Percentiles rank a stretch among this genome's conserved stretches.
phyloP scores from a whole-genome alignment of 345 rosid species.

The Nasturtium officinale region DNA sequence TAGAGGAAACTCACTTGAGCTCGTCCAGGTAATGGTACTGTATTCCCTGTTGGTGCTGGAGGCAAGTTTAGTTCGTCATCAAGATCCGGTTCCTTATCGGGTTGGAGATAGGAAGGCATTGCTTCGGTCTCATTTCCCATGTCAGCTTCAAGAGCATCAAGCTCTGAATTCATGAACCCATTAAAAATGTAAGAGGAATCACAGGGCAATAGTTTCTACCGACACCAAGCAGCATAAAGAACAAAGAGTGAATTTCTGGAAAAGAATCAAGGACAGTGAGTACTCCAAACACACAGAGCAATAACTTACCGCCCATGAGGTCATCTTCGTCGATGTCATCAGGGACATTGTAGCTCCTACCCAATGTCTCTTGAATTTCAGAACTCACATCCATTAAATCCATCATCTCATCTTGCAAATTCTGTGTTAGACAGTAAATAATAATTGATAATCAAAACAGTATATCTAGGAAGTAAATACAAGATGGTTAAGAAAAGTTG shows the following conservation, averaged over 20 bases:
- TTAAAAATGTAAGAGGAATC: background rate
- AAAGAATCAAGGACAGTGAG: background rate
- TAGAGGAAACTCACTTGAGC: conserved; percentile 56
- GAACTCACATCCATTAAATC: conserved; percentile 95
- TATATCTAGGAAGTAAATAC: conserved; percentile 10
- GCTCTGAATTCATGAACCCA: conserved; percentile 59
- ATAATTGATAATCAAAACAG: conserved; percentile 2
- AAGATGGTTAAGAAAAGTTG: conserved; percentile 12
- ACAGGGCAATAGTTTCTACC: background rate
- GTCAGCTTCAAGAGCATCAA: conserved; percentile 94
- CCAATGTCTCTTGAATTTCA: conserved; percentile 95
- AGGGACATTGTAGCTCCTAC: conserved; percentile 92
- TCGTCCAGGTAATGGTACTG: conserved; percentile 61
- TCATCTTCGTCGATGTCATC: conserved; percentile 99
- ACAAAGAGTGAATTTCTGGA: background rate
- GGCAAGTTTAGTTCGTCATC: conserved; percentile 82
- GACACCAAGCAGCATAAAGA: background rate
- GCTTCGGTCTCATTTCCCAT: conserved; percentile 92
- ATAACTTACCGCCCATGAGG: conserved; percentile 86
- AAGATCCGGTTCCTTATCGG: conserved; percentile 76
- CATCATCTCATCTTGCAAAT: conserved; percentile 99
- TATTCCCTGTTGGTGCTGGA: conserved; percentile 69
- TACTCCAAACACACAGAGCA: background rate
- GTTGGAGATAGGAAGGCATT: conserved; percentile 95
- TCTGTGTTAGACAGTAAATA: conserved; percentile 48